phyloP scores from a whole-genome alignment of 805 yeast species.

The Candida stauntonica region DNA sequence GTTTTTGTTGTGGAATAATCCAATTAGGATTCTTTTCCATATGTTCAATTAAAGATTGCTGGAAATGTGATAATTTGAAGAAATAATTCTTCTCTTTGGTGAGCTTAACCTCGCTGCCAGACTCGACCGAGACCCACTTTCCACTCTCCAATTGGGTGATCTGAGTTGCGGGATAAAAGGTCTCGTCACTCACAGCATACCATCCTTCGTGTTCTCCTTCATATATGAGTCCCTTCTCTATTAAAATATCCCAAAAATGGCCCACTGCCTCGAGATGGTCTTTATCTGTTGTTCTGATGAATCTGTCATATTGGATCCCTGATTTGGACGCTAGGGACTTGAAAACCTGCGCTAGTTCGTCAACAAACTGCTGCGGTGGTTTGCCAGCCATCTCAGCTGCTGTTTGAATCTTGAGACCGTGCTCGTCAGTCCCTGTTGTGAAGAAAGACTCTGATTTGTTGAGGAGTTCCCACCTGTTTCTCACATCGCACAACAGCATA shows the following conservation, averaged over 20 bases:
- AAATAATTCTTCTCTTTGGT: conserved; percentile 85
- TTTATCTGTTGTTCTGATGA: conserved; percentile 84
- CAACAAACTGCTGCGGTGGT: conserved; percentile 70
- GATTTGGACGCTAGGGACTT: conserved; percentile 54
- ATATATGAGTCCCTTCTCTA: conserved; percentile 62
- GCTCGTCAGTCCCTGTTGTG: conserved; percentile 96
- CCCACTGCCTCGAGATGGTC: conserved; percentile 70
- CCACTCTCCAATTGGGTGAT: conserved; percentile 39
- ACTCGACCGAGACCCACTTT: conserved; percentile 50
- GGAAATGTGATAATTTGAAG: conserved; percentile 66
- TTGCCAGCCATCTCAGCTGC: conserved; percentile 59
- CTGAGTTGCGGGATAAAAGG: conserved; percentile 84
- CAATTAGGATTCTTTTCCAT: conserved; percentile 49
- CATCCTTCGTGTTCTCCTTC: conserved; percentile 87
- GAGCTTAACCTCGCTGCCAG: conserved; percentile 69
- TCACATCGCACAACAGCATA: conserved; percentile 77
- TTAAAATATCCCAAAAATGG: conserved; percentile 63
- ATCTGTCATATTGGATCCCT: conserved; percentile 61
- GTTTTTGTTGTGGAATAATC: conserved; percentile 61
- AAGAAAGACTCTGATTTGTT: conserved; percentile 43
- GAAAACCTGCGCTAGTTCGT: conserved; percentile 61
- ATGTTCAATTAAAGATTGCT: conserved; percentile 44
- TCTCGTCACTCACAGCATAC: conserved; percentile 93
- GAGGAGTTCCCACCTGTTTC: conserved; percentile 65
- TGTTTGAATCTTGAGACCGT: conserved; percentile 87